Base-by-base conservation (phyloP, 2,329 filamentous ascomycete species). In the Myriosclerotinia duriaeana region DNA sequence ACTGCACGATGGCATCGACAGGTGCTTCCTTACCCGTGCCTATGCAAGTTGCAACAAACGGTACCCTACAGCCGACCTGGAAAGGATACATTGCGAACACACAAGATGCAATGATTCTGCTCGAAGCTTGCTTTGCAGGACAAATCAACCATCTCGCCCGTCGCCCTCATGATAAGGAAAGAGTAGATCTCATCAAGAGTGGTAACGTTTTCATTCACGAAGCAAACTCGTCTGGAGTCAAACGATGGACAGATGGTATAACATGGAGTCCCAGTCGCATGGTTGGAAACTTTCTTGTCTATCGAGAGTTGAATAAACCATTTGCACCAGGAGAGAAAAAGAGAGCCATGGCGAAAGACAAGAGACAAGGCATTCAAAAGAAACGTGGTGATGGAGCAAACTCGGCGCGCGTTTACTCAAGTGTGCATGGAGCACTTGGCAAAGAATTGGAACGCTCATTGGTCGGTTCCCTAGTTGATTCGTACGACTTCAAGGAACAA, bases 221-320 rank as follows among this genome's bases (percentile, higher is more conserved):
- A 74, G 92, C 97, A 77, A 89, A 92, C 69, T 89, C 91, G 0
- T 96, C 93, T 0, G 92, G 92, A 6, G 96, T 97, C 79, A 96
- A 96, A 80, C 85, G 93, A 66, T 97, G 93, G 93, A 97, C 93
- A 0, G 93, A 97, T 72, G 93, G 93, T 17, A 87, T 94, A 14
- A 89, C 89, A 8, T 97, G 93, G 93, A 96, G 91, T 72, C 93
- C 93, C 0, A 96, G 93, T 79, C 87, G 95, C 66, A 95, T 98
- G 2, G 96, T 95, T 0, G 95, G 95, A 63, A 98, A 95, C 80
- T 99, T 99, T 78, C 80, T 99, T 67, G 97, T 95, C 1, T 99
- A 99, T 76, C 87, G 95, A 40, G 95, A 99, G 77, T 97, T 99
- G 91, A 95, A 98, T 78, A 93, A 94, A 89, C 77, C 88, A 90